Evolutionary conservation across 2,329 filamentous ascomycete genomes (phyloP).

Genomic region (Pseudonectria foliicola): DNA sequence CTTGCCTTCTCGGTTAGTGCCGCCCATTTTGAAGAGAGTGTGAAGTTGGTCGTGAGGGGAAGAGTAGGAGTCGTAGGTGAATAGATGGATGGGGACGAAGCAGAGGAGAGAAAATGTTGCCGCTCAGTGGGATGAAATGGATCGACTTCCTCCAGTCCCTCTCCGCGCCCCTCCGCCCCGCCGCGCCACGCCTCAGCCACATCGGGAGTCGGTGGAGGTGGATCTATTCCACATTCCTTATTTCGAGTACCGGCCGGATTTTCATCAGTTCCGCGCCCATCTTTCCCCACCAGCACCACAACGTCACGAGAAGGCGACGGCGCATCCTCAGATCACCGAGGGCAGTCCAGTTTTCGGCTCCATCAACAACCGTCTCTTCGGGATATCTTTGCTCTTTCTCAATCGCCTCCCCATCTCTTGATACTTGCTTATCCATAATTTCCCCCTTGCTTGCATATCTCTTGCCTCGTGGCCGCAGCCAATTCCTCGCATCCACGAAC

Average conservation of each 20-base stretch:
- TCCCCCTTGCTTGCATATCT: conserved; percentile 4
- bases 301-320: conserved; percentile 17
- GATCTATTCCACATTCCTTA: conserved; percentile 18
- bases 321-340: too few species aligned
- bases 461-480: conserved; percentile 1
- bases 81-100: conserved; percentile 10
- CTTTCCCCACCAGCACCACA: background rate
- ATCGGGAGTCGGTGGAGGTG: too few species aligned
- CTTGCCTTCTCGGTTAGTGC: conserved; percentile 32
- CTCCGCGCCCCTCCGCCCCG: too few species aligned
- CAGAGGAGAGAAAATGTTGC: background rate
- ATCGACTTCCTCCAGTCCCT: too few species aligned
- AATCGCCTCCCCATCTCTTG: background rate
- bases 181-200: too few species aligned
- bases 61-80: conserved; percentile 3
- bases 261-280: conserved; percentile 6
- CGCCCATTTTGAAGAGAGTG: conserved; percentile 28
- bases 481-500: conserved; percentile 10
- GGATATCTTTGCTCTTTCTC: too few species aligned
- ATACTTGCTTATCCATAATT: background rate
- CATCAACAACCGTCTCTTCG: background rate
- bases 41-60: conserved; percentile 8
- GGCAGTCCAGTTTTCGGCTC: too few species aligned
- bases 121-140: too few species aligned
- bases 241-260: conserved; percentile 10